Evolutionary conservation across 2,329 filamentous ascomycete genomes (phyloP).

Genomic region (Neopestalotiopsis clavispora): DNA sequence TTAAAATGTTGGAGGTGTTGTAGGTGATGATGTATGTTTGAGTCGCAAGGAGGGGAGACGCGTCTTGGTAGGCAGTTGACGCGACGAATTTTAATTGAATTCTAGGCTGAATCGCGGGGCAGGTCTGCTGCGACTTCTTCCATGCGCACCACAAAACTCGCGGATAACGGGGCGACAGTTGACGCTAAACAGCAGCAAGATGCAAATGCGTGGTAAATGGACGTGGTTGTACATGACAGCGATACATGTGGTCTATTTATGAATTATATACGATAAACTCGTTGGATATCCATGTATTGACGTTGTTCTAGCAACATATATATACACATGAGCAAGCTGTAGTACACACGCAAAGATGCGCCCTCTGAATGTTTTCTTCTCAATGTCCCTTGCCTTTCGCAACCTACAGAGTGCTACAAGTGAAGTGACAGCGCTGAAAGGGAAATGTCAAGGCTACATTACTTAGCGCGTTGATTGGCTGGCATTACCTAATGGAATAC

Average conservation of each 20-base stretch:
- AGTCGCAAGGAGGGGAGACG: conserved; percentile 15
- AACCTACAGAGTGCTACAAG: too few species aligned
- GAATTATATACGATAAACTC: too few species aligned
- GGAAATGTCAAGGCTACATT: background rate
- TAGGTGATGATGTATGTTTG: background rate
- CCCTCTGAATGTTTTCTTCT: background rate
- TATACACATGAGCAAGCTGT: too few species aligned
- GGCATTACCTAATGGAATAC: background rate
- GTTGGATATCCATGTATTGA: too few species aligned
- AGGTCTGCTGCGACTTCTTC: conserved; percentile 2
- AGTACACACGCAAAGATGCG: too few species aligned
- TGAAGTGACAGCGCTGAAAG: background rate
- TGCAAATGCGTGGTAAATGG: background rate
- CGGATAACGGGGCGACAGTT: background rate
- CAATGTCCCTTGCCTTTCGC: background rate
- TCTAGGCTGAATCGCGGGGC: conserved; percentile 17
- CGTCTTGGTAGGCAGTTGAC: conserved; percentile 14
- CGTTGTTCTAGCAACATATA: too few species aligned
- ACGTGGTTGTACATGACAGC: background rate
- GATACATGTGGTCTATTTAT: background rate
- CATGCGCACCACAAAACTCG: background rate
- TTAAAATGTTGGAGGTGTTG: background rate
- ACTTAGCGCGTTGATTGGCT: too few species aligned
- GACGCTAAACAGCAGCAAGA: background rate
- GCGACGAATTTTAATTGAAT: conserved; percentile 22